phyloP scores from a whole-genome alignment of 192 early-diverging fungal genomes.

The Allomyces arbusculus region DNA sequence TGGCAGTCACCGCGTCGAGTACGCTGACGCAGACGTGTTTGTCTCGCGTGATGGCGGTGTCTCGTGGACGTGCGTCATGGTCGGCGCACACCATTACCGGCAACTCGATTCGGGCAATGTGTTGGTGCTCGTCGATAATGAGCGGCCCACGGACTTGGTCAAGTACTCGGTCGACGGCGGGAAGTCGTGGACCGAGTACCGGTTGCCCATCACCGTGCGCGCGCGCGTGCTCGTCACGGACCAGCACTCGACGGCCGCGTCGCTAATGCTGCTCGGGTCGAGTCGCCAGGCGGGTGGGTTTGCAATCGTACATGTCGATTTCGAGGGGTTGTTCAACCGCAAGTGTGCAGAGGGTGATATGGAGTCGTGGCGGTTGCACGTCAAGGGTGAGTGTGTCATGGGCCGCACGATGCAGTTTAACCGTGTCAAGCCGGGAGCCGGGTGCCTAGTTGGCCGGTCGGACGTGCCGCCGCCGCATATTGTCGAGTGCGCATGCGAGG shows the following conservation, averaged over 20 bases:
- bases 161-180: constrained; percentile 64
- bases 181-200: constrained; percentile 33
- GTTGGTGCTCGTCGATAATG: constrained; percentile 49
- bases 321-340: constrained; percentile 29
- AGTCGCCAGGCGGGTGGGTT: constrained; percentile 9
- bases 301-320: constrained; percentile 48
- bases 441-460: constrained; percentile 7
- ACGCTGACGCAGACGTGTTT: constrained; percentile 65
- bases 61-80: constrained; percentile 41
- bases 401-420: constrained; percentile 15
- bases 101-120: constrained; percentile 61
- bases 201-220: constrained; percentile 27
- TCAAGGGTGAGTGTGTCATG: constrained; percentile 54
- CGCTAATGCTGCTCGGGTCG: constrained; percentile 40
- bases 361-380: constrained; percentile 56
- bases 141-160: constrained; percentile 26
- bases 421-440: neutral
- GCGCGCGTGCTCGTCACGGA: constrained; percentile 54
- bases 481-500: constrained; percentile 50
- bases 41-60: constrained; percentile 66
- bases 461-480: constrained; percentile 31
- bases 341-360: constrained; percentile 34
- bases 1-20: constrained; percentile 42
- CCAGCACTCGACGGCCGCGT: constrained; percentile 51
- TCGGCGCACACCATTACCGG: constrained; percentile 66